Evolutionary conservation across 2,329 filamentous ascomycete species (phyloP).

Genomic region (Colletotrichum camelliae): DNA sequence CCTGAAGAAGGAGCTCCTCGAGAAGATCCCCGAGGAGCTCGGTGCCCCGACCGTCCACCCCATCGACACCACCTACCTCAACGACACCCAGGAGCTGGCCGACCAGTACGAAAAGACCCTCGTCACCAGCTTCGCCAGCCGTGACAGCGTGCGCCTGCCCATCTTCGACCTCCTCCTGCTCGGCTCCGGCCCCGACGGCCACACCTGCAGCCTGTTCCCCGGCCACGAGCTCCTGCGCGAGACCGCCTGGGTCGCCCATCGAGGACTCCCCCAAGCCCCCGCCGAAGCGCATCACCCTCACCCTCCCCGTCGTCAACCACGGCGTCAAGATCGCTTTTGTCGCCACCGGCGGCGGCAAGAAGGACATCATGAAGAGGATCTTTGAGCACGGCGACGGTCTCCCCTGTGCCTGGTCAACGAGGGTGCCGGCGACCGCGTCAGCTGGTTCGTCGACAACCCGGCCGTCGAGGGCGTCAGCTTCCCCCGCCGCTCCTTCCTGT

Average conservation of each 20-base stretch:
- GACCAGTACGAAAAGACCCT: constrained; percentile 92
- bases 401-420: constrained; percentile 91
- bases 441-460: constrained; percentile 91
- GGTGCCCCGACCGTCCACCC: constrained; percentile 76
- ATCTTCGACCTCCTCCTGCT: constrained; percentile 95
- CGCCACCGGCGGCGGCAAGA: constrained; percentile 87
- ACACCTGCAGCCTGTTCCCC: constrained; percentile 97
- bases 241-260: constrained; percentile 92
- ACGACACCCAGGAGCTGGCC: constrained; percentile 89
- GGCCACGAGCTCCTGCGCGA: constrained; percentile 87
- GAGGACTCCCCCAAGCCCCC: constrained; percentile 96
- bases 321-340: constrained; percentile 89
- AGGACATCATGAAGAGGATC: constrained; percentile 89
- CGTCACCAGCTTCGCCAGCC: constrained; percentile 84
- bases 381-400: constrained; percentile 84
- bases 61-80: constrained; percentile 69
- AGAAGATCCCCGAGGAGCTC: constrained; percentile 77
- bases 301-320: constrained; percentile 87
- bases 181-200: constrained; percentile 93
- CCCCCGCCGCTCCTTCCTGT: constrained; percentile 73
- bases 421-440: constrained; percentile 81
- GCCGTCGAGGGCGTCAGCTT: constrained; percentile 87
- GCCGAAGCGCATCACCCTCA: constrained; percentile 87
- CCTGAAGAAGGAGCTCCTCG: constrained; percentile 84
- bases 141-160: constrained; percentile 92